Conservation (phyloP, 2,329 filamentous ascomycete genomes). For the Fonsecaea pedrosoi region DNA sequence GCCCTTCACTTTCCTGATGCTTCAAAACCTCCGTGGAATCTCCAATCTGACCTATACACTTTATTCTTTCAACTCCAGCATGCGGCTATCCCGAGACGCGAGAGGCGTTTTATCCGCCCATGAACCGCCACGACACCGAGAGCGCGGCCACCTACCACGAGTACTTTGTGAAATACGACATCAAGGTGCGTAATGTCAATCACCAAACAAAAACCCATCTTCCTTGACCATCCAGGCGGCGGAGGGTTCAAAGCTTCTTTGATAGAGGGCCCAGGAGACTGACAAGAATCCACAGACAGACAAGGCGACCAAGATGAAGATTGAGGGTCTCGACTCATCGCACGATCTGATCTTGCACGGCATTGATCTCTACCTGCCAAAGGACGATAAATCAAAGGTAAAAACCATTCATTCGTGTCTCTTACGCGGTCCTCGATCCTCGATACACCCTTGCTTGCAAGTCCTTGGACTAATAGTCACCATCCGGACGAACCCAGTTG, state of each 20-base stretch:
- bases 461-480: too few species aligned
- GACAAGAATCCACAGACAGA: conserved; percentile 16
- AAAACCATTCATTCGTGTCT: neutral
- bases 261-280: neutral
- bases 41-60: too few species aligned
- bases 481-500: too few species aligned
- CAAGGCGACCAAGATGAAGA: conserved; percentile 20
- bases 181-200: conserved; percentile 23
- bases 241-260: too few species aligned
- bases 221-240: too few species aligned
- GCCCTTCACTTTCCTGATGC: neutral
- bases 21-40: too few species aligned
- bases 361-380: conserved; percentile 25
- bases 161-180: conserved; percentile 34
- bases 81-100: conserved; percentile 33
- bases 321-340: conserved; percentile 27
- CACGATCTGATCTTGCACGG: conserved; percentile 32
- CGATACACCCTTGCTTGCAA: too few species aligned
- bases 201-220: too few species aligned
- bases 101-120: conserved; percentile 27
- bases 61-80: conserved; percentile 9
- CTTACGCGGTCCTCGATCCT: neutral
- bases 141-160: conserved; percentile 27
- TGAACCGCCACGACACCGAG: conserved; percentile 22
- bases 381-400: conserved; percentile 26